Conservation (phyloP, 202 grass and related monocot species). For the Carex arenaria region DNA sequence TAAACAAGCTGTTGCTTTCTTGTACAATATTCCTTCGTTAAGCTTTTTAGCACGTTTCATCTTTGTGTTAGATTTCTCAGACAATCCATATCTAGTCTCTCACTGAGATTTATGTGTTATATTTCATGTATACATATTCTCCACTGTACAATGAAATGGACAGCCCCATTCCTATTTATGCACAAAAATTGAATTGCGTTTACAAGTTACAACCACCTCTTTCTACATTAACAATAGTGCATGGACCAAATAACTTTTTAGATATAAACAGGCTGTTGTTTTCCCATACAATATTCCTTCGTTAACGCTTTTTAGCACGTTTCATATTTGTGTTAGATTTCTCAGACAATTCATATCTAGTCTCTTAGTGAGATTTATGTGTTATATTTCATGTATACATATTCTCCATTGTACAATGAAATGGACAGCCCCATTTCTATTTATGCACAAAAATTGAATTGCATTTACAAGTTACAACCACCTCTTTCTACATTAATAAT, state of each 20-base stretch:
- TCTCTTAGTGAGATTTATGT: not conserved
- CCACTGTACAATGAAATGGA: not conserved
- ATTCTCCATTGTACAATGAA: not conserved
- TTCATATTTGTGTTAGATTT: not conserved
- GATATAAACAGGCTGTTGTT: too few relatives aligned
- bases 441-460: not conserved
- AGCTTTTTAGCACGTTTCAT: not conserved
- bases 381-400: too few relatives aligned
- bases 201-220: not conserved
- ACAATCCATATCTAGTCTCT: not conserved
- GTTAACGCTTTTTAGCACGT: not conserved
- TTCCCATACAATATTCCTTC: too few relatives aligned
- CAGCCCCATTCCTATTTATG: not conserved
- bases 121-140: too few relatives aligned
- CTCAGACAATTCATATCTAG: not conserved
- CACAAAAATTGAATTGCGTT: not conserved
- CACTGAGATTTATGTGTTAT: not conserved
- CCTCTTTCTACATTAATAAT: not conserved
- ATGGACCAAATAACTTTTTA: too few relatives aligned
- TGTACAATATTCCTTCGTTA: too few relatives aligned
- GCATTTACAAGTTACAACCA: not conserved
- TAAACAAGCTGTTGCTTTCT: too few relatives aligned
- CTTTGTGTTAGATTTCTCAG: not conserved
- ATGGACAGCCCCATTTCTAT: not conserved
- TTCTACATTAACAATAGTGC: too few relatives aligned